Evolutionary conservation across 2,329 filamentous ascomycete genomes (phyloP).

Genomic region (Volutella citrinella): DNA sequence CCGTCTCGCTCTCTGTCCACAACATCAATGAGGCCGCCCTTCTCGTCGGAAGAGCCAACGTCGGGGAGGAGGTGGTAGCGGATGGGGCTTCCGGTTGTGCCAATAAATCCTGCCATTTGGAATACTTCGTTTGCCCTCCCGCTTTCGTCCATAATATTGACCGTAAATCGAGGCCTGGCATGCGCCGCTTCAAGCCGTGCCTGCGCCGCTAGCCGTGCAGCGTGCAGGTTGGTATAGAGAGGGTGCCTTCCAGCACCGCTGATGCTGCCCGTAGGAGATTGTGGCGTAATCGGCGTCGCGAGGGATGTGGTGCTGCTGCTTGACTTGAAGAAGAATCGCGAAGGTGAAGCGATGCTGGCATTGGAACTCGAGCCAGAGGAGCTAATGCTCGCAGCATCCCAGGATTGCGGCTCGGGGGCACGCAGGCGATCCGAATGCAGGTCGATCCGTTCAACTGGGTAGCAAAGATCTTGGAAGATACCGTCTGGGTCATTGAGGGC

Average conservation of each 20-base stretch:
- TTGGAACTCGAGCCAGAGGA: constrained; percentile 19
- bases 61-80: constrained; percentile 60
- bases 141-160: constrained; percentile 55
- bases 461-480: constrained; percentile 65
- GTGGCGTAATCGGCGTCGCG: constrained; percentile 16
- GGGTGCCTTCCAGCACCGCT: constrained; percentile 13
- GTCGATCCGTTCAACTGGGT: constrained; percentile 55
- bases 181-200: constrained; percentile 59
- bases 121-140: constrained; percentile 51
- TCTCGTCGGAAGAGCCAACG: constrained; percentile 50
- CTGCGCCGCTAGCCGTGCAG: constrained; percentile 63
- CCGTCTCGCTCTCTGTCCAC: constrained; percentile 46
- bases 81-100: constrained; percentile 56
- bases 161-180: constrained; percentile 50
- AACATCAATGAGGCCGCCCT: constrained; percentile 53
- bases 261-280: constrained; percentile 10
- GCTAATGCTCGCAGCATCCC: constrained; percentile 16
- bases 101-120: constrained; percentile 60
- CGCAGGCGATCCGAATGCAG: constrained; percentile 48
- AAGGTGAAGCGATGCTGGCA: constrained; percentile 15
- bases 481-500: constrained; percentile 69
- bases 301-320: constrained; percentile 34
- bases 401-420: constrained; percentile 8
- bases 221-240: constrained; percentile 43
- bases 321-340: constrained; percentile 29